These are phyloP conservation scores for Xylaria sp. DNA, from an alignment of 2,329 filamentous ascomycete species.

Conservation along the genomic window DNA sequence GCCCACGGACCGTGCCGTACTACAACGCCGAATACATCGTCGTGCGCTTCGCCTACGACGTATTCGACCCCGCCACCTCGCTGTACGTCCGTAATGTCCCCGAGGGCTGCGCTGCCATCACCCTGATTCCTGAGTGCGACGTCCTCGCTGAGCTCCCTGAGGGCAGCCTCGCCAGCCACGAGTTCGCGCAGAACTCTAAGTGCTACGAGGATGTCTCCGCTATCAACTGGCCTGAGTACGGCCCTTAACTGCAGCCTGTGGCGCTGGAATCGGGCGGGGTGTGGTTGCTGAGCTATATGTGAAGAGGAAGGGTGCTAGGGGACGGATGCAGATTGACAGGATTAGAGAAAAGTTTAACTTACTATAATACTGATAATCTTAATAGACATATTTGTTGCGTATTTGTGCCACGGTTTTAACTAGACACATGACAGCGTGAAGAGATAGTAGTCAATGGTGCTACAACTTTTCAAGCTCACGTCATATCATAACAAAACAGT, in stretches of 20 bases:
- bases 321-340: not conserved
- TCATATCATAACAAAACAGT: no score
- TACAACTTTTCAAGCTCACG: no score
- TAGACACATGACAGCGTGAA: not conserved
- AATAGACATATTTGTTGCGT: slow-evolving; percentile 6
- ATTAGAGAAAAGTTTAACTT: not conserved
- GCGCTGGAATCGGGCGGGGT: not conserved
- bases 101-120: slow-evolving; percentile 49
- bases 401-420: not conserved
- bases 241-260: no score
- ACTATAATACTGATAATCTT: slow-evolving; percentile 12
- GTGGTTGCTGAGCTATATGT: not conserved
- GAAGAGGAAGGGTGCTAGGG: not conserved
- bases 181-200: slow-evolving; percentile 44
- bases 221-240: slow-evolving; percentile 46
- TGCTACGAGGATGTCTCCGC: slow-evolving; percentile 51
- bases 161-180: slow-evolving; percentile 47
- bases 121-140: slow-evolving; percentile 52
- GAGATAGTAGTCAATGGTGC: no score
- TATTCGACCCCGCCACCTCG: slow-evolving; percentile 21
- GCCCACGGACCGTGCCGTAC: slow-evolving; percentile 50
- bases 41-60: slow-evolving; percentile 46
- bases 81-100: slow-evolving; percentile 40
- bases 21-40: slow-evolving; percentile 47
- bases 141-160: slow-evolving; percentile 44